A percentile compares a stretch with the other conserved stretches of the same genome.
Evolutionary conservation across 331 rosid genomes (phyloP).

Genomic region (Acacia pycnantha): DNA sequence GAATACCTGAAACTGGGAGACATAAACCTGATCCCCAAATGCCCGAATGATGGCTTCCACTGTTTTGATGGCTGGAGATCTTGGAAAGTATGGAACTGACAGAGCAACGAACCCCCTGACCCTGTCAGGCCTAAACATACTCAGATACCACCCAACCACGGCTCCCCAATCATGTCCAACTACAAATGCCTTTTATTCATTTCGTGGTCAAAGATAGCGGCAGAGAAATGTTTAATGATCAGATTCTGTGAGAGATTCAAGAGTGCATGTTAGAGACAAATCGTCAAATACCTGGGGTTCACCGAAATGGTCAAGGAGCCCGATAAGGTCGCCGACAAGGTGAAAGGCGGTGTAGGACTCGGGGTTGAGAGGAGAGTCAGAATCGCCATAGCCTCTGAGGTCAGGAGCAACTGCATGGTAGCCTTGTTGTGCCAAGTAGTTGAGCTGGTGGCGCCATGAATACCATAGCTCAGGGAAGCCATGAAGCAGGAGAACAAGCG

Average conservation of each 20-base stretch:
- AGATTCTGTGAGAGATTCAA: background rate
- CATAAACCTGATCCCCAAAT: slow-evolving; percentile 49
- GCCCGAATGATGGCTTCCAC: slow-evolving; percentile 39
- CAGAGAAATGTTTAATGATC: background rate
- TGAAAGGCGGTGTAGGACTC: slow-evolving; percentile 52
- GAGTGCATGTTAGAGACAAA: background rate
- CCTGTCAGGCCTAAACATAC: slow-evolving; percentile 78
- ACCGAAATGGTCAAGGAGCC: slow-evolving; percentile 68
- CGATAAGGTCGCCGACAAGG: slow-evolving; percentile 64
- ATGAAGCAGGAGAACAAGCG: slow-evolving; percentile 70
- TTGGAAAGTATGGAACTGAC: slow-evolving; percentile 55
- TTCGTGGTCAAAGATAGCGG: background rate
- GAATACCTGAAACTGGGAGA: slow-evolving; percentile 68
- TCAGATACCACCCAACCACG: slow-evolving; percentile 58
- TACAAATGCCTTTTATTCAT: slow-evolving; percentile 49
- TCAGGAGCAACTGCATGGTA: slow-evolving; percentile 82
- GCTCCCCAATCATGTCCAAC: slow-evolving; percentile 82
- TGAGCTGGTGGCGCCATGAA: slow-evolving; percentile 66
- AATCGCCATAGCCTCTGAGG: slow-evolving; percentile 78
- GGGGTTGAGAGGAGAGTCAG: slow-evolving; percentile 61
- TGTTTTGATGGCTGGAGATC: slow-evolving; percentile 48
- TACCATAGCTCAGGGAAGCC: slow-evolving; percentile 79
- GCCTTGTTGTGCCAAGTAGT: slow-evolving; percentile 54
- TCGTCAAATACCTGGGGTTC: slow-evolving; percentile 51
- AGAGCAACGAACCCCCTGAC: slow-evolving; percentile 60